These are phyloP conservation scores for Pythium sukuiense DNA, from an alignment of 352 stramenopile species.

Conservation along the genomic window DNA sequence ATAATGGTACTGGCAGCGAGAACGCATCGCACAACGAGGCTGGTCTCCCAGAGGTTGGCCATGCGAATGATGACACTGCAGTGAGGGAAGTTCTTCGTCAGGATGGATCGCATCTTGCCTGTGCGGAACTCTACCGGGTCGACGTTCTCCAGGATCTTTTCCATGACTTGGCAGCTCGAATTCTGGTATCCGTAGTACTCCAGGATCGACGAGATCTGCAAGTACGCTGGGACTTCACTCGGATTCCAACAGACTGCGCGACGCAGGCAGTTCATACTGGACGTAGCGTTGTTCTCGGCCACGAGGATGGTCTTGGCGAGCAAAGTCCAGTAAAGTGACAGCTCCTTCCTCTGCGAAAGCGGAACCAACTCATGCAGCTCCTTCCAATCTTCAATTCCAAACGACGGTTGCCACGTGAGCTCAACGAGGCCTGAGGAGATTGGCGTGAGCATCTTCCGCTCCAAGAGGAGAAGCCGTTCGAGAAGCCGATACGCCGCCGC, in stretches of 20 bases:
- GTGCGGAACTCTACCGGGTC: conserved; percentile 19
- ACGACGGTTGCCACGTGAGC: conserved; percentile 24
- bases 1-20: conserved; percentile 21
- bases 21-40: conserved; percentile 18
- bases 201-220: conserved; percentile 22
- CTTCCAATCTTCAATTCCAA: background rate
- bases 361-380: background rate
- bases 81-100: conserved; percentile 32
- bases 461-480: conserved; percentile 15
- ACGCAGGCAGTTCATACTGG: conserved; percentile 30
- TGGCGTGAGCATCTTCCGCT: conserved; percentile 17
- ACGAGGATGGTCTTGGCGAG: conserved; percentile 21
- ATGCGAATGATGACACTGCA: conserved; percentile 30
- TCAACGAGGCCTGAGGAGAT: background rate
- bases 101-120: conserved; percentile 15
- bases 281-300: conserved; percentile 11
- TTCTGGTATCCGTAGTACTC: conserved; percentile 14
- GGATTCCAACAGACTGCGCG: conserved; percentile 31
- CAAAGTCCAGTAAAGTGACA: conserved; percentile 27
- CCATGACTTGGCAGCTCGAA: conserved; percentile 32
- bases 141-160: conserved; percentile 28
- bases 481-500: background rate
- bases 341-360: background rate
- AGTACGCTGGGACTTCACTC: conserved; percentile 27
- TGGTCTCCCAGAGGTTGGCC: conserved; percentile 29